These are phyloP conservation scores for Leishmania aethiopica DNA, from an alignment of 208 protist genomes.

Conservation along the genomic window DNA sequence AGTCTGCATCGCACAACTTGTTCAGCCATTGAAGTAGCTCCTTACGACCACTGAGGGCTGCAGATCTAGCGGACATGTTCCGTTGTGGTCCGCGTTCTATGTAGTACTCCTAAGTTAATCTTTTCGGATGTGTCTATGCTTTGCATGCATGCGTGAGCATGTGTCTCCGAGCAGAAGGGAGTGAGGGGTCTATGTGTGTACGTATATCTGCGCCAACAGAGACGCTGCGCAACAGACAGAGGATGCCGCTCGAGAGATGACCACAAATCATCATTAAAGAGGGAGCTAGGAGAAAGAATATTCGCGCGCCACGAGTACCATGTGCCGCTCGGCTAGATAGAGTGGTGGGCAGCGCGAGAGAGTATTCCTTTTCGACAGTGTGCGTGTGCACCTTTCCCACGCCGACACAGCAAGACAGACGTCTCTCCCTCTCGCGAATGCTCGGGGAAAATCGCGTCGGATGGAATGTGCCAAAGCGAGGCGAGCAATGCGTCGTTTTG, in stretches of 20 bases:
- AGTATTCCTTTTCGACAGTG: background rate
- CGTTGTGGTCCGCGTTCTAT: background rate
- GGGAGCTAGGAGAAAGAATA: background rate
- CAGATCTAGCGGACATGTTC: conserved; percentile 17
- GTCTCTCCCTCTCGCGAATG: background rate
- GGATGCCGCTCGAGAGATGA: background rate
- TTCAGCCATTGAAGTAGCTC: conserved; percentile 86
- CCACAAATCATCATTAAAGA: background rate
- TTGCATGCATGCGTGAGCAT: background rate
- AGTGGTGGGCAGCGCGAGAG: background rate
- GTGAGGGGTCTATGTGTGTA: background rate
- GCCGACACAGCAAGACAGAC: background rate
- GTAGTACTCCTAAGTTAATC: background rate
- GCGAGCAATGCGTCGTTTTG: background rate
- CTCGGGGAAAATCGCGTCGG: background rate
- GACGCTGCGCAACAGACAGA: background rate
- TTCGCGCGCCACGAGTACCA: background rate
- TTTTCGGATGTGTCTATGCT: conserved; percentile 3
- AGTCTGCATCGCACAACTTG: conserved; percentile 71
- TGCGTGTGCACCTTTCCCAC: background rate
- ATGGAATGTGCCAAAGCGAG: background rate
- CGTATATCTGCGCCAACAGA: background rate
- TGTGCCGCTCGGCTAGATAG: background rate
- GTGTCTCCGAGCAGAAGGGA: background rate
- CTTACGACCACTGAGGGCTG: conserved; percentile 54